Evolutionary conservation across 352 stramenopile genomes (phyloP), one percentile per base, ranked within the genome.

Genomic region (Elongisporangium prolatum): DNA sequence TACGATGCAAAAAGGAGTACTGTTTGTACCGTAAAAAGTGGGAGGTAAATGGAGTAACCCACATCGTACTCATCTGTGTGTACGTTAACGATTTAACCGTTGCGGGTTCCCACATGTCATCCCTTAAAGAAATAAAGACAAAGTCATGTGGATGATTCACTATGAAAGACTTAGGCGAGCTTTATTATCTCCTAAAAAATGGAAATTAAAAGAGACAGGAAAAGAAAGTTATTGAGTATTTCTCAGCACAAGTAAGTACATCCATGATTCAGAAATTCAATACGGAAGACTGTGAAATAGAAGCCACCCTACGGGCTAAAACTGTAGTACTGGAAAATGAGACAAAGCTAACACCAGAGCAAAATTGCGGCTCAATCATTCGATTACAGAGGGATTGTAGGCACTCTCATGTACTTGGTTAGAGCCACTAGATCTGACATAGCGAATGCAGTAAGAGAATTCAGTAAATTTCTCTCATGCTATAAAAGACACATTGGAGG

Each of bases 21-120:
- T 59, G 50, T 17, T 64, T 64, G 58, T 64, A 64, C 21, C 51
- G 21, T 8, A 59, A 54, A 64, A 59, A 14, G 24, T 64, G 51
- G 50, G 18, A 61, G 48, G 25, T 56, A 44, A 37, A 61, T 34
- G 10, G 56, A 13, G 37, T 50, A 28, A 28, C 8, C 22, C 54
- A 60, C 20, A 22, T 47, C 1, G 17, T 60, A 2, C 48, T 60
- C 38, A 18, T 47, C 17, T 61, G 48, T 38, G 48, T 61, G n/a
- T 61, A 51, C 25, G 56, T 61, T 0, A 49, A 56, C 21, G 25
- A 61, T 44, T 14, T 61, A 21, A 61, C 48, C 9, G 51, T 52
- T 60, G 56, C 56, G 2, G 56, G 17, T 6, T 61, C 56, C 22
- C 25, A 50, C 18, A 11, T 56, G 2, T 54, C 25, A 9, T 61